phyloP scores from a whole-genome alignment of 2,329 filamentous ascomycete genomes.

The Madurella fahalii region DNA sequence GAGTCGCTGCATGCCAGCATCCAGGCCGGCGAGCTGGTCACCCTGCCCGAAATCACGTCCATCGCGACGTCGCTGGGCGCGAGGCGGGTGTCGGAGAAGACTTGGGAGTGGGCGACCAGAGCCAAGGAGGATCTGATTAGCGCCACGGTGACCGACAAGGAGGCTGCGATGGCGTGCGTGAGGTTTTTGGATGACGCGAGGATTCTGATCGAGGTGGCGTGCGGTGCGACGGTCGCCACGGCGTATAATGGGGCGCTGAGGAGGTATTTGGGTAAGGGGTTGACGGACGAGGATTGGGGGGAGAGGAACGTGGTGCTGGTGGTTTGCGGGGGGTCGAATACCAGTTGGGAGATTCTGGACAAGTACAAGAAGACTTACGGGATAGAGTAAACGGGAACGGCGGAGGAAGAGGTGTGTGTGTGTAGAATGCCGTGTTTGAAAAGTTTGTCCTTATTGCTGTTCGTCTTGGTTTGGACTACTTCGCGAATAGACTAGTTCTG shows the following conservation, averaged over 20 bases:
- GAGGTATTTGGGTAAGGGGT: conserved; percentile 50
- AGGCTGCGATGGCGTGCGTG: conserved; percentile 74
- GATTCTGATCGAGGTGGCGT: conserved; percentile 77
- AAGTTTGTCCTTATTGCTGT: conserved; percentile 3
- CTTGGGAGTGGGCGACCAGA: conserved; percentile 55
- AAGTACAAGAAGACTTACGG: conserved; percentile 51
- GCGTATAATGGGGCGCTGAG: conserved; percentile 63
- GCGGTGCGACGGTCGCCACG: conserved; percentile 72
- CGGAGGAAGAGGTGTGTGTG: neutral
- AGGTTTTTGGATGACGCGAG: conserved; percentile 77
- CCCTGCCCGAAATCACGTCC: conserved; percentile 64
- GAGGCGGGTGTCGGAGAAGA: conserved; percentile 55
- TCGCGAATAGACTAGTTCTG: conserved; percentile 25
- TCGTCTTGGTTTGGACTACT: neutral
- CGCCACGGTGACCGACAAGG: conserved; percentile 66
- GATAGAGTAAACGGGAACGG: conserved; percentile 1
- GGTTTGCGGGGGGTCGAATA: conserved; percentile 74
- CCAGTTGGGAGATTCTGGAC: conserved; percentile 58
- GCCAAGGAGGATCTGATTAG: conserved; percentile 43
- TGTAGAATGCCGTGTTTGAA: neutral
- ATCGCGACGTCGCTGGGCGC: conserved; percentile 69
- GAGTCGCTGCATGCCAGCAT: conserved; percentile 60
- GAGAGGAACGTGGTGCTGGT: conserved; percentile 75
- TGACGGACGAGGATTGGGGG: conserved; percentile 55
- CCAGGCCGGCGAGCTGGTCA: conserved; percentile 49